Percentiles rank a stretch among this genome's conserved stretches.
Evolutionary conservation across 352 stramenopile genomes (phyloP).

Genomic region (Thraustochytrium striatum): DNA sequence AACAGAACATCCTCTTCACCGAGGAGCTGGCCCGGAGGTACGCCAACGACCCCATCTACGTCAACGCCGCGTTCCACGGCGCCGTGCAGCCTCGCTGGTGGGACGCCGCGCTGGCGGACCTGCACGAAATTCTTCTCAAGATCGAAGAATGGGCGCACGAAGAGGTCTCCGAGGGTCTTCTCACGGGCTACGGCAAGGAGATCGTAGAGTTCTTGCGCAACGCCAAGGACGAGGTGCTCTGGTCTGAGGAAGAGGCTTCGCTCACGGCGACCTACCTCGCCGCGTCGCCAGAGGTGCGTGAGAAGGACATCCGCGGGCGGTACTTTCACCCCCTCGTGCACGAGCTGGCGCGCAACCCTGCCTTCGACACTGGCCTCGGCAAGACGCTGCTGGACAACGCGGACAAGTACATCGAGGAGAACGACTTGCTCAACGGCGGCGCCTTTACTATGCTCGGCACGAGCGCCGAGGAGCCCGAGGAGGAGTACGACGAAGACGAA

Average conservation of each 20-base stretch:
- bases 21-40: background rate
- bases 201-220: background rate
- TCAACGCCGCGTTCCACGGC: background rate
- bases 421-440: too few species aligned
- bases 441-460: too few species aligned
- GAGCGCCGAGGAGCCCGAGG: too few species aligned
- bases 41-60: background rate
- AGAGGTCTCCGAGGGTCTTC: too few species aligned
- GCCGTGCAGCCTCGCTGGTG: background rate
- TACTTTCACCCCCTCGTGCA: too few species aligned
- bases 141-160: too few species aligned
- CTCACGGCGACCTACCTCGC: background rate
- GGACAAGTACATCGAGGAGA: too few species aligned
- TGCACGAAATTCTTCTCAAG: too few species aligned
- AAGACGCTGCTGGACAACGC: too few species aligned
- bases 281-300: background rate
- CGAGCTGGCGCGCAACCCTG: too few species aligned
- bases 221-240: background rate
- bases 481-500: too few species aligned
- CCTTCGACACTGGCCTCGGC: too few species aligned
- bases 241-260: background rate
- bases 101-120: background rate
- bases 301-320: background rate
- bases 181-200: background rate
- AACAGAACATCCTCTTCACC: background rate